Evolutionary conservation across 352 stramenopile species (phyloP).

Genomic region (Saprolegnia parasitica): DNA sequence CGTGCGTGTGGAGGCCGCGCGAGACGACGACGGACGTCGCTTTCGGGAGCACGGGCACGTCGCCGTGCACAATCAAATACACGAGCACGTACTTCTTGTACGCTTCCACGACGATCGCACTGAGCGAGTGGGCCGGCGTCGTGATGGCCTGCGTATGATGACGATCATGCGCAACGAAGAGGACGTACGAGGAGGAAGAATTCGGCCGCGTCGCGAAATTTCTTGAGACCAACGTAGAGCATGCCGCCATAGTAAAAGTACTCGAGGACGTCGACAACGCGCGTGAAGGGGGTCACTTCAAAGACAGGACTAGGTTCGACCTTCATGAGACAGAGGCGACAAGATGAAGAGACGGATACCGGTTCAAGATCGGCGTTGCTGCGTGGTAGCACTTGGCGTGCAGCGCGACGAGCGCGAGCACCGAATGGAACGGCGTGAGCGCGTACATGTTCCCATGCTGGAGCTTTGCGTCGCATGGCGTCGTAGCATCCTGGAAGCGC

Average conservation of each 20-base stretch:
- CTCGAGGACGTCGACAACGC: conserved; percentile 59
- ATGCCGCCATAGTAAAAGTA: conserved; percentile 84
- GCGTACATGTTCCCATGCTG: conserved; percentile 42
- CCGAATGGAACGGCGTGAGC: conserved; percentile 60
- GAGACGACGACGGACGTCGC: conserved; percentile 75
- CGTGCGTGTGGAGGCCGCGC: conserved; percentile 65
- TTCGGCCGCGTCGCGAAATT: conserved; percentile 65
- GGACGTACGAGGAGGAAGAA: conserved; percentile 47
- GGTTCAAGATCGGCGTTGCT: conserved; percentile 55
- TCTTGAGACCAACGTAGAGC: conserved; percentile 69
- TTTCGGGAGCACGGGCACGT: conserved; percentile 58
- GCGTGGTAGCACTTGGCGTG: conserved; percentile 75
- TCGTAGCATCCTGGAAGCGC: conserved; percentile 39
- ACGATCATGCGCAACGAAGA: not conserved
- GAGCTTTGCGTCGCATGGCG: not conserved
- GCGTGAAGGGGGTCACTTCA: conserved; percentile 12
- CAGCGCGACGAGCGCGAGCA: conserved; percentile 78
- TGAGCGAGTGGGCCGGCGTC: conserved; percentile 60
- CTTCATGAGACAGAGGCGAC: conserved; percentile 19
- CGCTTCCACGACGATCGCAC: conserved; percentile 72
- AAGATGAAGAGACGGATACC: conserved; percentile 36
- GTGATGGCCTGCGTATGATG: conserved; percentile 42
- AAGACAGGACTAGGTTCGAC: not conserved
- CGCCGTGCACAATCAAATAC: conserved; percentile 54
- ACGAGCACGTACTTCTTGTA: conserved; percentile 80